Conservation (phyloP, 495 filamentous ascomycete genomes). For the Evernia prunastri region DNA sequence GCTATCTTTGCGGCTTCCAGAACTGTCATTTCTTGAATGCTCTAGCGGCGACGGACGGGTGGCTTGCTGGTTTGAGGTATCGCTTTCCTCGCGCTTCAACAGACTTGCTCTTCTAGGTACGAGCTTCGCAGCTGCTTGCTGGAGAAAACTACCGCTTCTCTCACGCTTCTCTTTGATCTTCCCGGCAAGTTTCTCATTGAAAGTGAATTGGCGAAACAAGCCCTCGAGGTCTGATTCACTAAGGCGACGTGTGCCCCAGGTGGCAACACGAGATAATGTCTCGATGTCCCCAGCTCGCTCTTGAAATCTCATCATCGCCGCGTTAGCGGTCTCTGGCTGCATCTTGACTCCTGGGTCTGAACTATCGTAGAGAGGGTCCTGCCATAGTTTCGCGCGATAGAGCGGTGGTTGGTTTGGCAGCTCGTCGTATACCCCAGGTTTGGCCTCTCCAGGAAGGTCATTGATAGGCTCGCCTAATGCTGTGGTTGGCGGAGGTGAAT, state of each 20-base stretch:
- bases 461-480: slow-evolving; percentile 33
- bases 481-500: slow-evolving; percentile 32
- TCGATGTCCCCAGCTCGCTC: slow-evolving; percentile 41
- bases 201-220: slow-evolving; percentile 56
- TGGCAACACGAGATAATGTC: slow-evolving; percentile 57
- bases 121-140: slow-evolving; percentile 42
- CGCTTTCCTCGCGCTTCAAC: slow-evolving; percentile 44
- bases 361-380: slow-evolving; percentile 34
- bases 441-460: slow-evolving; percentile 28
- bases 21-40: slow-evolving; percentile 34
- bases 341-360: slow-evolving; percentile 32
- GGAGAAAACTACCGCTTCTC: slow-evolving; percentile 39
- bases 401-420: slow-evolving; percentile 30
- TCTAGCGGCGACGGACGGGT: slow-evolving; percentile 28
- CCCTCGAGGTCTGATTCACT: slow-evolving; percentile 58
- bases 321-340: slow-evolving; percentile 41
- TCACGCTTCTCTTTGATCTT: slow-evolving; percentile 34
- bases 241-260: slow-evolving; percentile 62
- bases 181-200: slow-evolving; percentile 42
- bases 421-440: slow-evolving; percentile 23
- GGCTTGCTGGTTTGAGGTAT: slow-evolving; percentile 30
- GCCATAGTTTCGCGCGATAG: slow-evolving; percentile 39
- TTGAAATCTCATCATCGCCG: slow-evolving; percentile 42
- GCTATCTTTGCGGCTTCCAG: slow-evolving; percentile 40
- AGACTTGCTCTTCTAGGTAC: slow-evolving; percentile 46